A percentile compares a stretch with the other conserved stretches of the same genome.
Evolutionary conservation across 345 rosid genomes (phyloP).

Genomic region (Luvunga scandens): DNA sequence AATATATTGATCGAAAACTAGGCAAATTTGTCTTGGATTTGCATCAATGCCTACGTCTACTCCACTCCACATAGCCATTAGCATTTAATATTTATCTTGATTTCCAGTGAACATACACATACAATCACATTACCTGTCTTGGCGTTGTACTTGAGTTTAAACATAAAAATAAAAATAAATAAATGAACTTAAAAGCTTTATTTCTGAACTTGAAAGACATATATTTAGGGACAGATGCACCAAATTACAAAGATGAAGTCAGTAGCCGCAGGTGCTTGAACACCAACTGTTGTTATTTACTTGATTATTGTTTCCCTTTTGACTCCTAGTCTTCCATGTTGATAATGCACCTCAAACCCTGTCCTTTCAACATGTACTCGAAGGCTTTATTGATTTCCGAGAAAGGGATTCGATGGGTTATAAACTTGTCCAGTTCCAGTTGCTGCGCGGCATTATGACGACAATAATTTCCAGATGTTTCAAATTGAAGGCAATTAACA

Average conservation of each 20-base stretch:
- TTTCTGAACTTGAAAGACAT: no score
- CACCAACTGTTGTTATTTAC: background rate
- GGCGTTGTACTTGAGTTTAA: no score
- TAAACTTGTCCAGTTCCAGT: constrained; percentile 48
- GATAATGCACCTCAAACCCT: constrained; percentile 45
- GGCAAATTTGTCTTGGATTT: background rate
- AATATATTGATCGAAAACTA: background rate
- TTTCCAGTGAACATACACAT: background rate
- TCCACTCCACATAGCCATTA: background rate
- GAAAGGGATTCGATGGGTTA: constrained; percentile 45
- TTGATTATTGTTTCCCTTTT: background rate
- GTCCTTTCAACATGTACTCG: constrained; percentile 48
- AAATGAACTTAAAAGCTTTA: no score
- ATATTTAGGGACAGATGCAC: background rate
- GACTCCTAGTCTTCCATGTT: constrained; percentile 30
- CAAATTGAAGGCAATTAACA: background rate
- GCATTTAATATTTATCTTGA: background rate
- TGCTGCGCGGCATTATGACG: constrained; percentile 24
- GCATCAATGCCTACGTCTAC: no score
- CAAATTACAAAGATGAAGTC: background rate
- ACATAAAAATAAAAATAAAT: no score
- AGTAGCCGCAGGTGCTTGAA: background rate
- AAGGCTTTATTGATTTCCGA: constrained; percentile 54
- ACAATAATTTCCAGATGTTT: background rate
- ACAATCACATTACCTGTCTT: background rate